phyloP scores from a whole-genome alignment of 2,329 filamentous ascomycete species.

The Capronia americana region DNA sequence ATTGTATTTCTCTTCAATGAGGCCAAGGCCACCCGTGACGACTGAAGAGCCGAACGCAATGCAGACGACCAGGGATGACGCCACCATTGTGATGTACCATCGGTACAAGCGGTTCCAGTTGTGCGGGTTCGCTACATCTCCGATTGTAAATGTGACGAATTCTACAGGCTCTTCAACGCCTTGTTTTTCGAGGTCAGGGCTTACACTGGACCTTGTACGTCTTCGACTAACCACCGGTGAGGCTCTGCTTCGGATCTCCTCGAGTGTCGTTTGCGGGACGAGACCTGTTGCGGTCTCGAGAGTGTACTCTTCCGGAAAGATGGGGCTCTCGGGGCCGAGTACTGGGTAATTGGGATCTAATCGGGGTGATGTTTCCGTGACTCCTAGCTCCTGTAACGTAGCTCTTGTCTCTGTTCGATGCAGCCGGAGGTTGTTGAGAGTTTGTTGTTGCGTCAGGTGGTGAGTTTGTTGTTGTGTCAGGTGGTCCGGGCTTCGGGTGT shows the following conservation, averaged over 20 bases:
- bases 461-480: not conserved
- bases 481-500: not conserved
- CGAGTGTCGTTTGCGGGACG: slow-evolving; percentile 61
- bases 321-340: slow-evolving; percentile 36
- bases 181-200: slow-evolving; percentile 42
- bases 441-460: slow-evolving; percentile 18
- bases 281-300: slow-evolving; percentile 65
- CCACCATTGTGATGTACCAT: slow-evolving; percentile 69
- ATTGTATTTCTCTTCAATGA: slow-evolving; percentile 59
- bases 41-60: slow-evolving; percentile 63
- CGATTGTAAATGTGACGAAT: slow-evolving; percentile 70
- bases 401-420: slow-evolving; percentile 33
- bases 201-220: slow-evolving; percentile 40
- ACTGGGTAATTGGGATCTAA: slow-evolving; percentile 45
- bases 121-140: slow-evolving; percentile 72
- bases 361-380: slow-evolving; percentile 38
- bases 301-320: slow-evolving; percentile 62
- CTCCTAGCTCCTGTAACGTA: slow-evolving; percentile 39
- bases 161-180: slow-evolving; percentile 57
- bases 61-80: slow-evolving; percentile 70
- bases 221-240: slow-evolving; percentile 46
- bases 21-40: slow-evolving; percentile 64
- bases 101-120: slow-evolving; percentile 63
- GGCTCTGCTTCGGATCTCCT: slow-evolving; percentile 52
- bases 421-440: slow-evolving; percentile 22